A percentile compares a stretch with the other conserved stretches of the same genome.
These are phyloP conservation scores for Nigrospora oryzae DNA, from an alignment of 2,329 filamentous ascomycete species.

Conservation along the genomic window DNA sequence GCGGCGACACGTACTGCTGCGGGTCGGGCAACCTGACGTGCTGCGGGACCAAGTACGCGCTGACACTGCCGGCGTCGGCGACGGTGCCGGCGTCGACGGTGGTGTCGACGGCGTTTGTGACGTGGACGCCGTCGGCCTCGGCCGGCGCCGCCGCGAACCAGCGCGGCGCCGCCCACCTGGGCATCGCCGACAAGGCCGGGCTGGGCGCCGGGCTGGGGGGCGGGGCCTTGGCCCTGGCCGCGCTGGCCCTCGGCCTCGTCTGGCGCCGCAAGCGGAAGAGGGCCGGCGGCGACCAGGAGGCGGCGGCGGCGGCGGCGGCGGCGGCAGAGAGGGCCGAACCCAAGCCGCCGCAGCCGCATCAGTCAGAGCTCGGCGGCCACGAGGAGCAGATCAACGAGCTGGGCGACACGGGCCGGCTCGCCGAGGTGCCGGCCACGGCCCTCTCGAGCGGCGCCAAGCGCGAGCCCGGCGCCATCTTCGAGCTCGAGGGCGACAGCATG, in stretches of 20 bases:
- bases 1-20: slow-evolving; percentile 1
- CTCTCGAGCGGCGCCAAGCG: background rate
- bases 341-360: background rate
- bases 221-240: background rate
- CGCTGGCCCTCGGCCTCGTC: background rate
- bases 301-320: background rate
- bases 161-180: background rate
- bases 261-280: background rate
- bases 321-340: background rate
- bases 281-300: background rate
- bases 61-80: background rate
- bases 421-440: background rate
- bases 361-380: background rate
- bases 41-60: slow-evolving; percentile 1
- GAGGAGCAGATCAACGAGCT: background rate
- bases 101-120: slow-evolving; percentile 1
- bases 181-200: background rate
- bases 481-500: background rate
- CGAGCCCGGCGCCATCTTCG: slow-evolving; percentile 1
- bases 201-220: background rate
- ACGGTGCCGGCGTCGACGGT: background rate
- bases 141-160: background rate
- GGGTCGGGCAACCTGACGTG: background rate
- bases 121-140: background rate
- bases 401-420: background rate